Evolutionary conservation across 2,329 filamentous ascomycete species (phyloP).

Genomic region (Elsinoe australis): DNA sequence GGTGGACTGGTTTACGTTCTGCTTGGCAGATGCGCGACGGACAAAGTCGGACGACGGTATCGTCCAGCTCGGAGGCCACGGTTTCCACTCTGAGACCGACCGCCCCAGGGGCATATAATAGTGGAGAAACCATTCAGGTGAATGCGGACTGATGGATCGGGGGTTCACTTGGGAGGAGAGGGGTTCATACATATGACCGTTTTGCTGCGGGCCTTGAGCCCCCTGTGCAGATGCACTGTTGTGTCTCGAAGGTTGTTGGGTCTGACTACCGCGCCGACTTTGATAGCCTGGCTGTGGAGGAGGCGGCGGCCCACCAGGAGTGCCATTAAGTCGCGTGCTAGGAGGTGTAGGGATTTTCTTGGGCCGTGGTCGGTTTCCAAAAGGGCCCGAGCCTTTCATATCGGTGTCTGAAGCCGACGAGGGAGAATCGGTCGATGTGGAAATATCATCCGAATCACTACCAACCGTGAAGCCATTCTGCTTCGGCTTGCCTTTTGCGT

Average conservation of each 20-base stretch:
- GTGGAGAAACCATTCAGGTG: too few relatives aligned
- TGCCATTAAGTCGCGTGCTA: conserved; percentile 25
- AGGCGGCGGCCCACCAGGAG: neutral
- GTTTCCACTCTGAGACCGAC: too few relatives aligned
- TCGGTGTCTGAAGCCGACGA: conserved; percentile 17
- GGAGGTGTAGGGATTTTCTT: conserved; percentile 29
- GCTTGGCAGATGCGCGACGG: neutral
- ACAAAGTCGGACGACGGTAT: conserved; percentile 21
- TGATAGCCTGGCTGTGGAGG: neutral
- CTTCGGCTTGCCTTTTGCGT: conserved; percentile 10
- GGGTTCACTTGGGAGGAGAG: too few relatives aligned
- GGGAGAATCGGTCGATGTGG: conserved; percentile 16
- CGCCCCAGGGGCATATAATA: too few relatives aligned
- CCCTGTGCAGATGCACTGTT: conserved; percentile 15
- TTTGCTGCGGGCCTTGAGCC: conserved; percentile 17
- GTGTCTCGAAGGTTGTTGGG: neutral
- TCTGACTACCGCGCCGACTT: neutral
- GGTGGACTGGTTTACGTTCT: neutral
- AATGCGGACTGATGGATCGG: too few relatives aligned
- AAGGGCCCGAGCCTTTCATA: conserved; percentile 17
- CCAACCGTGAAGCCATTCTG: conserved; percentile 23
- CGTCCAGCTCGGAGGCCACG: conserved; percentile 27
- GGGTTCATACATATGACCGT: conserved; percentile 17
- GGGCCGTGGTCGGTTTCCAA: conserved; percentile 21
- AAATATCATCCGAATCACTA: conserved; percentile 19